phyloP scores from a whole-genome alignment of 257 asterid genomes.

The Linderniella brevidens region DNA sequence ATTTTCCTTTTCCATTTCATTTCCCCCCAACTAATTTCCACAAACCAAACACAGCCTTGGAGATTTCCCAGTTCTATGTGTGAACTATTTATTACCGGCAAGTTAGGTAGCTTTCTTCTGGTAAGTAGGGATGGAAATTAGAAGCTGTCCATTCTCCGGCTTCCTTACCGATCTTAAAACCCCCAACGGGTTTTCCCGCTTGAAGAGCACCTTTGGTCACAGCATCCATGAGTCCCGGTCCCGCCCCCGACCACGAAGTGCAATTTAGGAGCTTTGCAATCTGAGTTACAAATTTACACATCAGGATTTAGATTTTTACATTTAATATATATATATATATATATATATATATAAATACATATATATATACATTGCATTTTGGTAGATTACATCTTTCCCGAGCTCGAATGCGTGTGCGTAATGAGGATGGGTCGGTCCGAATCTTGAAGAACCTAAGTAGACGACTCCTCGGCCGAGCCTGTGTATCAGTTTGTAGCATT shows the following conservation, averaged over 20 bases:
- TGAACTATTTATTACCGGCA: constrained; percentile 41
- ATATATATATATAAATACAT: neutral
- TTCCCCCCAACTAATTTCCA: too few species aligned
- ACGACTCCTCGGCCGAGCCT: constrained; percentile 86
- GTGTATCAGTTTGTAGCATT: constrained; percentile 62
- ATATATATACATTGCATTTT: neutral
- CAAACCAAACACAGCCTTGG: too few species aligned
- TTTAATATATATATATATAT: neutral
- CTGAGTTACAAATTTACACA: constrained; percentile 18
- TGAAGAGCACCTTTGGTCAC: constrained; percentile 76
- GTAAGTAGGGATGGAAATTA: constrained; percentile 60
- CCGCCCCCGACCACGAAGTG: constrained; percentile 93
- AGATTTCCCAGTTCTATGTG: neutral
- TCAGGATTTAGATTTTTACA: neutral
- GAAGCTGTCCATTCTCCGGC: constrained; percentile 89
- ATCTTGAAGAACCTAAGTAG: constrained; percentile 84
- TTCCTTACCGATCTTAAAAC: constrained; percentile 79
- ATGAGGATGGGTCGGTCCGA: constrained; percentile 64
- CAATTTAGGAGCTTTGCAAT: constrained; percentile 58
- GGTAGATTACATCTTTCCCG: constrained; percentile 42
- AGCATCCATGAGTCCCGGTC: constrained; percentile 97
- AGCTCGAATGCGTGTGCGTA: constrained; percentile 39
- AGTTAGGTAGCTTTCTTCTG: constrained; percentile 47
- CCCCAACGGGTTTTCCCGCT: constrained; percentile 82
- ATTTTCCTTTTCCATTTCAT: too few species aligned